These are phyloP conservation scores for Saccharomyces mikatae DNA, from an alignment of 805 yeast species.

Conservation along the genomic window DNA sequence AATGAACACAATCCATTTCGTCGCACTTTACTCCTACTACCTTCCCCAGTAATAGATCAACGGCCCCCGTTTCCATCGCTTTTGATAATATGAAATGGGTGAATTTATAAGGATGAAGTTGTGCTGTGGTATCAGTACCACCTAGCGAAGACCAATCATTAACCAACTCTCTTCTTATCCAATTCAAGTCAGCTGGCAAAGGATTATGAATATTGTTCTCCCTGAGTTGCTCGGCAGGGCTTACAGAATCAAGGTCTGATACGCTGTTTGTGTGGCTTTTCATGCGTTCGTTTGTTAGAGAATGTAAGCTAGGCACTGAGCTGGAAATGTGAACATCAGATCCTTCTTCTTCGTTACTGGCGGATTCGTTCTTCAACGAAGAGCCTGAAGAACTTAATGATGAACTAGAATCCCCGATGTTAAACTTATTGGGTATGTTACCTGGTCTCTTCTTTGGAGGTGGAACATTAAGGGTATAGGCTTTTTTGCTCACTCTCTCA, in stretches of 20 bases:
- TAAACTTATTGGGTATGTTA: neutral
- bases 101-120: constrained; percentile 91
- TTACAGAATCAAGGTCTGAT: neutral
- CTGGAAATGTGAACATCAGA: constrained; percentile 10
- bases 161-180: constrained; percentile 64
- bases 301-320: constrained; percentile 14
- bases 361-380: neutral
- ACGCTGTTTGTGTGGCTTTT: neutral
- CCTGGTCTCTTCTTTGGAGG: constrained; percentile 5
- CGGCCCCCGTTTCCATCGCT: constrained; percentile 73
- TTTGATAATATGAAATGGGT: constrained; percentile 75
- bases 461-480: constrained; percentile 4
- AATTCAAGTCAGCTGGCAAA: constrained; percentile 60
- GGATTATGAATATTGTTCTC: neutral
- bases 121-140: constrained; percentile 83
- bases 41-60: constrained; percentile 80
- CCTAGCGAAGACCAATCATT: constrained; percentile 75
- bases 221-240: neutral
- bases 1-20: constrained; percentile 60
- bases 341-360: constrained; percentile 2
- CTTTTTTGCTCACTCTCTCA: constrained; percentile 1
- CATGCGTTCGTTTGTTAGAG: neutral
- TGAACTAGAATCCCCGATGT: neutral
- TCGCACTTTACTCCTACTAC: constrained; percentile 60
- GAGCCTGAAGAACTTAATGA: constrained; percentile 1